Evolutionary conservation across 1,284 basidiomycete genomes (phyloP).

Genomic region (Leucocoprinus gongylophorus): DNA sequence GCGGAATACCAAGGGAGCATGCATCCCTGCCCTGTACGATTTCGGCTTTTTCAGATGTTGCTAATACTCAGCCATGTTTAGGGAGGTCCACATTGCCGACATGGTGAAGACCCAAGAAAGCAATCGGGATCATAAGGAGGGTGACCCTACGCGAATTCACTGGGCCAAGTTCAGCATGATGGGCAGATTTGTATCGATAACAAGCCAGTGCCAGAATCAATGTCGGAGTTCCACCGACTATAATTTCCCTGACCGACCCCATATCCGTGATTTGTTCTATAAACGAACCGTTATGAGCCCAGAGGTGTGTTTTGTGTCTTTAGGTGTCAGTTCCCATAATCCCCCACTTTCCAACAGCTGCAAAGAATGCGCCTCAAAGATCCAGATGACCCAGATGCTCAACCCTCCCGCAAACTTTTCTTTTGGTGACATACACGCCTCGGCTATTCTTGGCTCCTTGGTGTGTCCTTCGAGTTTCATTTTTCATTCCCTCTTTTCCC

Average conservation of each 20-base stretch:
- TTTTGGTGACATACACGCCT: constrained; percentile 33
- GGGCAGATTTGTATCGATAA: constrained; percentile 66
- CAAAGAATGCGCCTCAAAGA: constrained; percentile 13
- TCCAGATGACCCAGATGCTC: constrained; percentile 41
- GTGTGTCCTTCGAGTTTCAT: neutral
- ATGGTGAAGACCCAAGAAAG: constrained; percentile 72
- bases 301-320: constrained; percentile 40
- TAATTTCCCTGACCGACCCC: constrained; percentile 43
- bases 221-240: constrained; percentile 56
- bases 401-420: constrained; percentile 37
- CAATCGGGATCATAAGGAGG: constrained; percentile 56
- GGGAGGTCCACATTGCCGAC: constrained; percentile 80
- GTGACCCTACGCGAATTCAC: constrained; percentile 61
- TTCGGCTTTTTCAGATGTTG: constrained; percentile 3
- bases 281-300: constrained; percentile 53
- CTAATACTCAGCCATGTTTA: constrained; percentile 24
- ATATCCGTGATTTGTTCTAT: constrained; percentile 47
- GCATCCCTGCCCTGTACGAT: constrained; percentile 72
- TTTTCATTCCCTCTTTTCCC: neutral
- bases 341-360: constrained; percentile 18
- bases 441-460: neutral
- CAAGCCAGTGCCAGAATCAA: constrained; percentile 64
- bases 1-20: constrained; percentile 71
- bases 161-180: constrained; percentile 87
- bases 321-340: neutral